Conservation (phyloP, 106 monocot genomes). For the Platanthera guangdongensis region DNA sequence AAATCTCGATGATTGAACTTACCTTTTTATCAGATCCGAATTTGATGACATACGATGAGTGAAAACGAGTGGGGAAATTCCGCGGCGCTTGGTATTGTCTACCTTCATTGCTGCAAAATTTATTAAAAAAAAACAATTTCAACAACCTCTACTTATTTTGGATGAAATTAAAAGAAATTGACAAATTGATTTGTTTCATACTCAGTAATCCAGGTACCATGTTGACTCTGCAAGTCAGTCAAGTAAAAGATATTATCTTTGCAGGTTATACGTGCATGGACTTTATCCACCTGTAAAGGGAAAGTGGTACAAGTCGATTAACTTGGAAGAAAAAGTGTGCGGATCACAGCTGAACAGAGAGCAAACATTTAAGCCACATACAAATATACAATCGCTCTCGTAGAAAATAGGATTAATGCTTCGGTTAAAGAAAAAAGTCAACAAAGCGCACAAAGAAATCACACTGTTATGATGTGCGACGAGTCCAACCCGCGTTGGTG, state of each 20-base stretch:
- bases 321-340: not conserved
- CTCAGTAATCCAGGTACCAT: constrained; percentile 92
- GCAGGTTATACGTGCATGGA: constrained; percentile 71
- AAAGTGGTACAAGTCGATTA: not conserved
- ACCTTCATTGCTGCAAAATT: constrained; percentile 65
- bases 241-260: constrained; percentile 78
- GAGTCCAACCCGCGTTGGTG: no score
- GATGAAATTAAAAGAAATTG: not conserved
- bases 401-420: no score
- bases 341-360: not conserved
- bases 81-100: constrained; percentile 50
- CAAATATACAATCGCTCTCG: no score
- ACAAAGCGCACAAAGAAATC: no score
- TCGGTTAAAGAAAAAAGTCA: no score
- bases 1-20: not conserved
- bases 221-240: constrained; percentile 69
- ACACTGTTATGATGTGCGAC: no score
- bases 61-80: constrained; percentile 64
- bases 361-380: no score
- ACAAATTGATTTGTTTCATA: constrained; percentile 22
- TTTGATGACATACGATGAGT: constrained; percentile 65
- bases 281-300: constrained; percentile 44
- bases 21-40: constrained; percentile 92
- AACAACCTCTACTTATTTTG: not conserved
- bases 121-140: not conserved